Evolutionary conservation across 164 flowering plant species (phyloP).

Genomic region (Nymphaea thermarum): DNA sequence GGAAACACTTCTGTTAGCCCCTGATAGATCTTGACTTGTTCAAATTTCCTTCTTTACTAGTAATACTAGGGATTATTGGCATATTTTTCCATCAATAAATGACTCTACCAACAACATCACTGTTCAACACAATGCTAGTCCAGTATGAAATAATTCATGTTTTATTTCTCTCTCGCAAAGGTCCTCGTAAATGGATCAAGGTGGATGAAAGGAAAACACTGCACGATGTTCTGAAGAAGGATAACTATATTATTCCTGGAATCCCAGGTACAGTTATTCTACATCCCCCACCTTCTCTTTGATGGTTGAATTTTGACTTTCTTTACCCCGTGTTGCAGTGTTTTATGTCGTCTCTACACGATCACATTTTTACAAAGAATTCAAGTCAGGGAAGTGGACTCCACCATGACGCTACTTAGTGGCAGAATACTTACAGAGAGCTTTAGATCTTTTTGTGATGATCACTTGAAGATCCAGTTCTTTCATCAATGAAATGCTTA

Average conservation of each 20-base stretch:
- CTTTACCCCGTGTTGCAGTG: conserved; percentile 35
- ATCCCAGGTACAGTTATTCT: conserved; percentile 57
- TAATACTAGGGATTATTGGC: neutral
- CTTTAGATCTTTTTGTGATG: neutral
- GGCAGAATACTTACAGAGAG: neutral
- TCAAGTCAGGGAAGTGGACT: conserved; percentile 73
- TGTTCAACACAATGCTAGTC: neutral
- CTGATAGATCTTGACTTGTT: neutral
- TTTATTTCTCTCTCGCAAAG: conserved; percentile 16
- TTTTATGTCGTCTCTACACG: conserved; percentile 64
- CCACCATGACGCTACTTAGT: conserved; percentile 17
- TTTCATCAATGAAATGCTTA: neutral
- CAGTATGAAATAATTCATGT: neutral
- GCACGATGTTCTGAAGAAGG: conserved; percentile 43
- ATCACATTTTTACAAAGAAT: conserved; percentile 63
- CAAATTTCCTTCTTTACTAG: neutral
- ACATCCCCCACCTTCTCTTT: neutral
- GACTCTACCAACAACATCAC: neutral
- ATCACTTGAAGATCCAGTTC: neutral
- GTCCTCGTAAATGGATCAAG: conserved; percentile 48
- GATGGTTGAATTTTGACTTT: neutral
- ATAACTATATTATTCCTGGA: conserved; percentile 54
- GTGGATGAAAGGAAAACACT: conserved; percentile 72
- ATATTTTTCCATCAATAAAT: neutral
- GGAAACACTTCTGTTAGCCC: too few relatives aligned